Base-by-base conservation (phyloP, 768 basidiomycete genomes). In the Cystobasidium onofrii region DNA sequence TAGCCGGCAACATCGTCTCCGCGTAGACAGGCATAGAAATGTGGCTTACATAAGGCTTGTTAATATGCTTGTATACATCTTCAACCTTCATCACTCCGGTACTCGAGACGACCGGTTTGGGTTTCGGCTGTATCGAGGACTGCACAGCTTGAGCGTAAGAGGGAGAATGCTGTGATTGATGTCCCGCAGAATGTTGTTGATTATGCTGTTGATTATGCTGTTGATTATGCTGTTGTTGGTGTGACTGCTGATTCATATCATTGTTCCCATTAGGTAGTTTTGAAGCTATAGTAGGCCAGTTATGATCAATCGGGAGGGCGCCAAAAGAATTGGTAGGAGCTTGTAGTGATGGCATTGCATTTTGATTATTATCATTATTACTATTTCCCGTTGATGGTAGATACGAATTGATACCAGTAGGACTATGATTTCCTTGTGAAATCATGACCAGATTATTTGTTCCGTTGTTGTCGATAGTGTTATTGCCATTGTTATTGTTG, bases 1-100 rank as follows among this genome's bases (percentile, higher is more conserved):
- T 20, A 23, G n/a, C n/a, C n/a, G n/a, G n/a, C n/a, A n/a, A n/a
- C n/a, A n/a, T n/a, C n/a, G n/a, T n/a, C n/a, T n/a, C n/a, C n/a
- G n/a, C 7, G 39, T 39, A 39, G 15, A 54, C 18, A 54, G 52
- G 33, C 46, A 34, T n/a, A 29, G 55, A 2, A 39, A 0, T 17
- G 46, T 23, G 13, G 44, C 25, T 20, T 2, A 46, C 92, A 79
- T 92, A 95, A 3, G 92, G 90, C 79, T 86, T 84, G 18, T 87
- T 85, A 60, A 86, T 87, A 80, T 82, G 87, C 84, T 83, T 85
- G 83, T 84, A 90, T 82, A 83, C 85, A 83, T 83, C 88, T 85
- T 79, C 77, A 7, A 76, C 77, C n/a, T 75, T 76, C 75, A 78
- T 67, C 27, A 74, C 69, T 31, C 75, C 75, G 1, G 46, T 66